Base-by-base conservation (phyloP, 2,329 filamentous ascomycete species). In the Exserohilum turcica region DNA sequence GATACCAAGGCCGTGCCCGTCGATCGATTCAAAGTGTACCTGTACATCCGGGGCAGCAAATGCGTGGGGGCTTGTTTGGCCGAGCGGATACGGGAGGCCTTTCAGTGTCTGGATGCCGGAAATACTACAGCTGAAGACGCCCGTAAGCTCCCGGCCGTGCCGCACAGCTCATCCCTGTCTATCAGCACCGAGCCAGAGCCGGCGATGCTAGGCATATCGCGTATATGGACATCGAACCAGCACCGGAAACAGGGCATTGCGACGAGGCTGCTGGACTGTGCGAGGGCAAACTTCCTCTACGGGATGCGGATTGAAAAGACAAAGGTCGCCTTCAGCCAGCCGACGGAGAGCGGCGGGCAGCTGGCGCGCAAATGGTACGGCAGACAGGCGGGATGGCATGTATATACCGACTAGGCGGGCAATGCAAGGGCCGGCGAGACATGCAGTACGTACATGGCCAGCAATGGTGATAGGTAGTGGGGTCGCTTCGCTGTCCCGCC, bases 301-400 rank as follows among this genome's bases (percentile, higher is more conserved):
- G 80, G 81, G 2, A 76, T 84, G 70, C 78, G 78, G 33, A 77
- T 86, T 42, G 75, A 79, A 15, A 85, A 83, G 67, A 75, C 78
- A 9, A 70, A 80, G 64, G 76, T 87, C 33, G 85, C 85, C 2
- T 87, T 88, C 72, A 86, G 84, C 61, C 84, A 86, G 63, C 85
- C 85, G n/a, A 88, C 86, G 0, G 82, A 82, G 60, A 82, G 80
- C 63, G 86, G 86, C 32, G 80, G 79, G 12, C 74, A 74, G 36
- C 74, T 89, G 58, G 84, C 85, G 7, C 76, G 80, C 62, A 80
- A 79, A 55, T 87, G 84, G 76, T 84, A 82, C 61, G 83, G 80
- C 18, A 74, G 72, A 40, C 74, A 78, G 42, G 78, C 78, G 52
- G 82, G 81, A 42, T 87, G 85, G 85, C 78, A 79, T 72, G 83